Evolutionary conservation across 768 basidiomycete genomes (phyloP).

Genomic region (Leccinum aurantiacum): DNA sequence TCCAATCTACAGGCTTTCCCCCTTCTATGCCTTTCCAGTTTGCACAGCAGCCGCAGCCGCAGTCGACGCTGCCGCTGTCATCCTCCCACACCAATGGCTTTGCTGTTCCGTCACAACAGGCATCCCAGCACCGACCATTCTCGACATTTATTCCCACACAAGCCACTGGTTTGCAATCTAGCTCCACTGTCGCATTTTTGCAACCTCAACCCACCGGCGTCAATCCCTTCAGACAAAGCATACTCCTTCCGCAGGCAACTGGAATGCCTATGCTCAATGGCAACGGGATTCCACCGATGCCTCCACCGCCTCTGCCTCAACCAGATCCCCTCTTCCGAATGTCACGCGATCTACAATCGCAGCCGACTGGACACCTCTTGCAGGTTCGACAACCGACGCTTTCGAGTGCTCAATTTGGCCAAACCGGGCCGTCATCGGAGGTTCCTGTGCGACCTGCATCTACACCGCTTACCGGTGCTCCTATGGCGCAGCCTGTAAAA

Average conservation of each 20-base stretch:
- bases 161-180: conserved; percentile 41
- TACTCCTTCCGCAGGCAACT: conserved; percentile 64
- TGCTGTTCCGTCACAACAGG: conserved; percentile 37
- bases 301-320: conserved; percentile 11
- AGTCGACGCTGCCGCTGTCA: conserved; percentile 11
- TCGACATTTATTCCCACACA: conserved; percentile 58
- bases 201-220: conserved; percentile 57
- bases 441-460: conserved; percentile 66
- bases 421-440: conserved; percentile 12
- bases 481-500: conserved; percentile 62
- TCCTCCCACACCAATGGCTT: conserved; percentile 18
- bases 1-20: conserved; percentile 59
- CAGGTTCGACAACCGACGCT: conserved; percentile 12
- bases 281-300: conserved; percentile 20
- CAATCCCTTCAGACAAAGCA: conserved; percentile 85
- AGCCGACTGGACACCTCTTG: conserved; percentile 9
- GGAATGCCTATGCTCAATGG: conserved; percentile 50
- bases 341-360: conserved; percentile 15
- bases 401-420: conserved; percentile 7
- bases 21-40: conserved; percentile 45
- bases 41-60: conserved; percentile 23
- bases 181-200: conserved; percentile 47
- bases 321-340: conserved; percentile 12
- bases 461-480: conserved; percentile 60
- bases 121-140: conserved; percentile 51